These are phyloP conservation scores for Aaosphaeria pasadenensis DNA, from an alignment of 2,329 filamentous ascomycete species.

Conservation along the genomic window DNA sequence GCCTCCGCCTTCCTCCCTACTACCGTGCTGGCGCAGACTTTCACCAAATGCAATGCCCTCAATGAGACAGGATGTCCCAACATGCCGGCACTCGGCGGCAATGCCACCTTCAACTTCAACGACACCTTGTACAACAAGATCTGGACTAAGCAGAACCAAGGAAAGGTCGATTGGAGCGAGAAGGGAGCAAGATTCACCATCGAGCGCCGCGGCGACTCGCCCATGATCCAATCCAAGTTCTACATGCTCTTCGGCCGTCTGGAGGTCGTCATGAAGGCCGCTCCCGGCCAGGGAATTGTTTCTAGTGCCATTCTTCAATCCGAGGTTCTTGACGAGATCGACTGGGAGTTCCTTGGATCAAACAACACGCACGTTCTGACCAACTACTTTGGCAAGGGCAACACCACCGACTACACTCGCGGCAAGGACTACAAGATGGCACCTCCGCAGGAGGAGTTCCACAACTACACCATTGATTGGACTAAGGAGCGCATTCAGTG, in stretches of 20 bases:
- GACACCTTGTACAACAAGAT: conserved; percentile 45
- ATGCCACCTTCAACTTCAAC: conserved; percentile 52
- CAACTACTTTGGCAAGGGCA: conserved; percentile 56
- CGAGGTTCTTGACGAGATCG: conserved; percentile 53
- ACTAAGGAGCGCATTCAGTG: conserved; percentile 61
- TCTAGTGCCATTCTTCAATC: conserved; percentile 51
- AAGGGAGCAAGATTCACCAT: conserved; percentile 72
- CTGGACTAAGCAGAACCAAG: conserved; percentile 66
- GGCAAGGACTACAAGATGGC: conserved; percentile 34
- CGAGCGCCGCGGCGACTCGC: conserved; percentile 66
- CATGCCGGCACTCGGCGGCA: conserved; percentile 67
- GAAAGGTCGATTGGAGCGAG: conserved; percentile 59
- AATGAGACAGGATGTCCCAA: conserved; percentile 64
- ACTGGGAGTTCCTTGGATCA: conserved; percentile 47
- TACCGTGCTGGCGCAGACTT: conserved; percentile 65
- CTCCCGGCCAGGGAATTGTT: conserved; percentile 49
- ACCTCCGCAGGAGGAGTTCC: conserved; percentile 30
- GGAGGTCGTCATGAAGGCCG: conserved; percentile 46
- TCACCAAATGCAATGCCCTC: conserved; percentile 73
- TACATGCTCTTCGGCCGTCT: conserved; percentile 56
- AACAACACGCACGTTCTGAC: conserved; percentile 43
- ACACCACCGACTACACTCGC: conserved; percentile 51
- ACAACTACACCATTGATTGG: conserved; percentile 60
- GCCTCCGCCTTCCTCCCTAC: conserved; percentile 40
- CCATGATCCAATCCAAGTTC: conserved; percentile 66